These are phyloP conservation scores for Apiospora hydei DNA, from an alignment of 2,329 filamentous ascomycete species.

Conservation along the genomic window DNA sequence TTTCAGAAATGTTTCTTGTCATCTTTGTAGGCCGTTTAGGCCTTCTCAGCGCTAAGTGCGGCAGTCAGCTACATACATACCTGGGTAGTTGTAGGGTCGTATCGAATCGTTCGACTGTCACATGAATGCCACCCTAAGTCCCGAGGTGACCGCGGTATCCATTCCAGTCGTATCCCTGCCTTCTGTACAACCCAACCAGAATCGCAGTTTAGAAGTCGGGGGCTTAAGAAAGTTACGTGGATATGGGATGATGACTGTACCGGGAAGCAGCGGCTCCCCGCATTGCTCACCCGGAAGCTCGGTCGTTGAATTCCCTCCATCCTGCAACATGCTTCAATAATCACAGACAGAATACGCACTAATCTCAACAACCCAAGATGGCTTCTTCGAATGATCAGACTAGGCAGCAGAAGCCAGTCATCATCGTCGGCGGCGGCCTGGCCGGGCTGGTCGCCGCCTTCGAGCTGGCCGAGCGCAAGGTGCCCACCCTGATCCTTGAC, in stretches of 20 bases:
- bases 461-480: constrained; percentile 58
- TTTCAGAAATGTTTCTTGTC: not conserved
- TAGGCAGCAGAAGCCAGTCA: constrained; percentile 47
- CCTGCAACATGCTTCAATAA: not conserved
- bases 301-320: not conserved
- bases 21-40: not conserved
- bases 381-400: not conserved
- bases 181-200: not conserved
- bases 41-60: not conserved
- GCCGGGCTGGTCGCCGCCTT: constrained; percentile 67
- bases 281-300: not conserved
- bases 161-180: not conserved
- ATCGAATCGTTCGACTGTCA: not conserved
- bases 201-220: not conserved
- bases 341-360: too few species aligned
- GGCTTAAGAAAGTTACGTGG: not conserved
- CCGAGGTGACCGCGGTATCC: not conserved
- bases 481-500: constrained; percentile 62
- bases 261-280: constrained; percentile 7
- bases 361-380: not conserved
- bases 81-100: not conserved
- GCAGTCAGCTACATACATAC: not conserved
- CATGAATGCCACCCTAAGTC: not conserved
- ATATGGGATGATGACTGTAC: not conserved
- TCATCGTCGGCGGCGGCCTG: constrained; percentile 64